phyloP scores from a whole-genome alignment of 1,284 basidiomycete species.

The Flammula alnicola region DNA sequence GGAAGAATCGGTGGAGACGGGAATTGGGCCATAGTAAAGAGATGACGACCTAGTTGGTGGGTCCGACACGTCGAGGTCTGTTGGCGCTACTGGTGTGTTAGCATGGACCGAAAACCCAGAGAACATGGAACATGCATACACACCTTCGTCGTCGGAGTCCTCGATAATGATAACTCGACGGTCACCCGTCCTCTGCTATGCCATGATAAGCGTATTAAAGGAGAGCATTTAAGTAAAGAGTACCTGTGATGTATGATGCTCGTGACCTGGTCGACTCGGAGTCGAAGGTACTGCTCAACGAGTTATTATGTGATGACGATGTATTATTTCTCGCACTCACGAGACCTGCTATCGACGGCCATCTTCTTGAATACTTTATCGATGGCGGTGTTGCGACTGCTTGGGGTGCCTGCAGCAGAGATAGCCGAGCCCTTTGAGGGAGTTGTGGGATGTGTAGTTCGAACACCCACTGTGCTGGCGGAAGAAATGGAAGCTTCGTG shows the following conservation, averaged over 20 bases:
- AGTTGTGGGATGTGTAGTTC: background rate
- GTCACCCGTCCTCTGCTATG: background rate
- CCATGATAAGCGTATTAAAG: too few relatives aligned
- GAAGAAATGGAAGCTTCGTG: too few relatives aligned
- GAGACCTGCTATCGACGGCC: background rate
- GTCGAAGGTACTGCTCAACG: slow-evolving; percentile 1
- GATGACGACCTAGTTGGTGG: background rate
- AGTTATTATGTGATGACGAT: background rate
- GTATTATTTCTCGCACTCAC: background rate
- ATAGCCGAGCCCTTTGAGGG: slow-evolving; percentile 1
- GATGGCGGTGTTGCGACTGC: slow-evolving; percentile 12
- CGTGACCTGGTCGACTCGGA: background rate
- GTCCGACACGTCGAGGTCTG: slow-evolving; percentile 9
- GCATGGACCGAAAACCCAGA: too few relatives aligned
- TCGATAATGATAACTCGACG: slow-evolving; percentile 9
- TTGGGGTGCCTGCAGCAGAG: slow-evolving; percentile 10
- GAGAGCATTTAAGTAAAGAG: too few relatives aligned
- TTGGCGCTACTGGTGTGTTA: too few relatives aligned
- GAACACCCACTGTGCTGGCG: too few relatives aligned
- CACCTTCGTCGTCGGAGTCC: slow-evolving; percentile 17
- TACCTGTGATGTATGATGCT: background rate
- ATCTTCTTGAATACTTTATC: slow-evolving; percentile 10
- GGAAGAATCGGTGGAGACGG: slow-evolving; percentile 15
- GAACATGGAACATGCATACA: too few relatives aligned
- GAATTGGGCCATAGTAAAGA: background rate